Base-by-base conservation (phyloP, 2,329 filamentous ascomycete genomes). In the Nothophaeocryptopus gaeumannii region DNA sequence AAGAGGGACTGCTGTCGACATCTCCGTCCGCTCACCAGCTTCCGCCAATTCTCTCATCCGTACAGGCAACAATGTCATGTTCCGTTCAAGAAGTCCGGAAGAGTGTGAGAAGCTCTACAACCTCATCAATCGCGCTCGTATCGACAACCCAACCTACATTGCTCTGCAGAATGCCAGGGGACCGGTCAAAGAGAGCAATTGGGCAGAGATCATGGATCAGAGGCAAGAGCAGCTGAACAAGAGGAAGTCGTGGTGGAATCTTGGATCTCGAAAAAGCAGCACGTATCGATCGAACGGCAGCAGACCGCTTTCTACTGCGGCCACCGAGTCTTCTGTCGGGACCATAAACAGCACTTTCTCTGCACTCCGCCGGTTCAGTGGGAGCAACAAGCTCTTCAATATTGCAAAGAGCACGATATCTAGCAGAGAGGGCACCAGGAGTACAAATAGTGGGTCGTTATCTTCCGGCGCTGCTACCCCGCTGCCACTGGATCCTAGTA, bases 131-230 rank as follows among this genome's bases (percentile, higher is more conserved):
- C 80, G 87, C 53, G 85, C 91, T 14, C 86, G 93, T 40, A 87
- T 96, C 67, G 89, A 96, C 71, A 96, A 97, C 66, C 86, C 89
- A 45, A 92, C 90, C 47, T 96, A 92, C 72, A 90, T 88, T 75
- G 67, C 85, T 69, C 59, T 90, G 75, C 80, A 89, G 77, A 78
- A 87, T 74, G 73, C 95, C 78, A 74, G 89, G 77, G 57, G 84
- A 75, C 71, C 76, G 66, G 58, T 76, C 44, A 78, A 62, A 59
- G 71, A 58, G 63, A 69, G 67, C 53, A 74, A 52, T 66, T 78
- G 60, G 75, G 77, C 60, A 67, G 80, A 73, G 58, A 71, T 66
- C 53, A 77, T 81, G 64, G 78, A 78, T 16, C 45, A 48, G 26
- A 13, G 50, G 33, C 36, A 32, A 7, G 46, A 47, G 14, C 50